These are phyloP conservation scores for Solanum hybrid DNA, from an alignment of 305 asterid genomes.

Conservation along the genomic window DNA sequence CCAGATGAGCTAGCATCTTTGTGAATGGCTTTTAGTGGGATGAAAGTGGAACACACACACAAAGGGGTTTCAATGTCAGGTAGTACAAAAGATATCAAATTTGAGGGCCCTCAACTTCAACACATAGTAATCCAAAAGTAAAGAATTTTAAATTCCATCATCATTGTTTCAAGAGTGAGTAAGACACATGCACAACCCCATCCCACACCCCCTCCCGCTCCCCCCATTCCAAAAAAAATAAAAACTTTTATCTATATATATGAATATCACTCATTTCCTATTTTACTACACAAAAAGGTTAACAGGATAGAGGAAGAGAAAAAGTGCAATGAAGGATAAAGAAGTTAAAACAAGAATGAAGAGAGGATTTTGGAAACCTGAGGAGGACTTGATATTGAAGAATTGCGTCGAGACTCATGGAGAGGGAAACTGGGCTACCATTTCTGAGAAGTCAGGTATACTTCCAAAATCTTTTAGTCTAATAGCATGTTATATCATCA, in stretches of 20 bases:
- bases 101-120: neutral
- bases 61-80: neutral
- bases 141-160: slow-evolving; percentile 6
- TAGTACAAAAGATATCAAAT: neutral
- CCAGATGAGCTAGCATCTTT: neutral
- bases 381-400: slow-evolving; percentile 45
- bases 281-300: neutral
- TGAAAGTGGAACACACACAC: slow-evolving; percentile 2
- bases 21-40: slow-evolving; percentile 5
- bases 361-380: slow-evolving; percentile 62
- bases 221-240: too few relatives aligned
- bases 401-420: slow-evolving; percentile 51
- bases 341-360: slow-evolving; percentile 28
- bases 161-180: neutral
- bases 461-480: neutral
- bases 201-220: neutral
- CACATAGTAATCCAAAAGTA: slow-evolving; percentile 3
- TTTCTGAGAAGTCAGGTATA: slow-evolving; percentile 47
- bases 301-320: neutral
- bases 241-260: neutral
- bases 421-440: slow-evolving; percentile 51
- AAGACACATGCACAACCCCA: neutral
- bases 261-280: neutral
- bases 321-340: slow-evolving; percentile 18
- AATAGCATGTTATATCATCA: neutral